A percentile compares a stretch with the other conserved stretches of the same genome.
phyloP scores from a whole-genome alignment of 805 yeast genomes.

The Ogataea angusta region DNA sequence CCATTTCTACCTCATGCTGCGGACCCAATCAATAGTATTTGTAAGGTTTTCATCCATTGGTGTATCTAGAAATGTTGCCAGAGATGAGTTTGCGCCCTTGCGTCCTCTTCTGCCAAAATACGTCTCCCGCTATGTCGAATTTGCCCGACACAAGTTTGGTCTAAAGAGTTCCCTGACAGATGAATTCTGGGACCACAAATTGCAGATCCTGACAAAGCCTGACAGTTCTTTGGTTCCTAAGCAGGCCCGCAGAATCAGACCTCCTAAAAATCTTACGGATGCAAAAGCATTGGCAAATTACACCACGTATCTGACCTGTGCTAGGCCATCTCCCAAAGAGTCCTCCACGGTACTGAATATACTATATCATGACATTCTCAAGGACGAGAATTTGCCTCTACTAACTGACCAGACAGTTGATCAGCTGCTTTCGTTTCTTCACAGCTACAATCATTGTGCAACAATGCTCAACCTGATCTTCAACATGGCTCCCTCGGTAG shows the following conservation, averaged over 20 bases:
- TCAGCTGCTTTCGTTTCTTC: constrained; percentile 2
- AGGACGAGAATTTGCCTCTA: background rate
- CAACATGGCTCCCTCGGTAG: constrained; percentile 7
- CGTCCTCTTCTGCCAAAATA: background rate
- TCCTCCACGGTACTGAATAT: background rate
- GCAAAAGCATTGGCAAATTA: background rate
- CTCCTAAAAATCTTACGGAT: background rate
- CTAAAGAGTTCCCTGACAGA: background rate
- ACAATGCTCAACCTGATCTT: constrained; percentile 10
- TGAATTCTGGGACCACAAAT: constrained; percentile 1
- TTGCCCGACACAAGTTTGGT: background rate
- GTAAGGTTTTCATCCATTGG: background rate
- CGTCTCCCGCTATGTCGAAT: background rate
- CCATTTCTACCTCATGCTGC: constrained; percentile 1
- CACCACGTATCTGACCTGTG: background rate
- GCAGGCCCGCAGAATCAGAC: background rate
- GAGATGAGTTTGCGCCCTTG: no score
- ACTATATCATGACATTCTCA: background rate
- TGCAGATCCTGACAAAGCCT: constrained; percentile 1
- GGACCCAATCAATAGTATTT: background rate
- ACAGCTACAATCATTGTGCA: constrained; percentile 5
- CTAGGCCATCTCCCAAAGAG: constrained; percentile 1
- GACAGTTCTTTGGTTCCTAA: constrained; percentile 2
- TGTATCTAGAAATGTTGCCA: background rate
- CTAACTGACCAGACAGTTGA: constrained; percentile 1